A percentile compares a stretch with the other conserved stretches of the same genome.
Evolutionary conservation across 306 rosid species (phyloP).

Genomic region (Acacia acuminata): DNA sequence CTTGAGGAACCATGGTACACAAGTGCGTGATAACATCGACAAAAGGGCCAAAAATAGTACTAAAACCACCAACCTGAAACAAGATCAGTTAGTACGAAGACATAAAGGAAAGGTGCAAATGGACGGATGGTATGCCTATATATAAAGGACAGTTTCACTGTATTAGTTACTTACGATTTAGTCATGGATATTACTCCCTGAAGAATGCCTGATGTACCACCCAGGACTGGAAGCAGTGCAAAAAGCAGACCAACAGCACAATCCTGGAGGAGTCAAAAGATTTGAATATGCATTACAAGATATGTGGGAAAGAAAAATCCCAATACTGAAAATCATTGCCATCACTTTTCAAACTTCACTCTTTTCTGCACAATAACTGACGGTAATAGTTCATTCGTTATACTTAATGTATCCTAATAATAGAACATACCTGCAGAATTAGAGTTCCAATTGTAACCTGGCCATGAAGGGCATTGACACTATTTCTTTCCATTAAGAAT

Average conservation of each 20-base stretch:
- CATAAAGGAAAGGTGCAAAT: slow-evolving; percentile 8
- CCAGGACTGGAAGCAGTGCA: slow-evolving; percentile 93
- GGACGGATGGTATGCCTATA: not conserved
- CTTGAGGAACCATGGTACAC: slow-evolving; percentile 90
- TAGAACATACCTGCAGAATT: slow-evolving; percentile 71
- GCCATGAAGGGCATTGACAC: slow-evolving; percentile 82
- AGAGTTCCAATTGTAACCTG: slow-evolving; percentile 94
- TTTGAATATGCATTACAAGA: slow-evolving; percentile 27
- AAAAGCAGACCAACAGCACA: slow-evolving; percentile 97
- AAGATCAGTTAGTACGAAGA: slow-evolving; percentile 24
- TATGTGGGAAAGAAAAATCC: not conserved
- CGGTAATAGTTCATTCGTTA: not conserved
- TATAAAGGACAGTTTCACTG: not conserved
- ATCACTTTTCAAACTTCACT: not conserved
- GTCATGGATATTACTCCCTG: slow-evolving; percentile 86
- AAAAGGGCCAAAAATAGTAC: slow-evolving; percentile 68
- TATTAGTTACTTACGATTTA: slow-evolving; percentile 68
- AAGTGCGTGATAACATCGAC: slow-evolving; percentile 76
- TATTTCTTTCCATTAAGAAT: slow-evolving; percentile 89
- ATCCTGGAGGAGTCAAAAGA: slow-evolving; percentile 67
- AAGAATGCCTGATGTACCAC: slow-evolving; percentile 92
- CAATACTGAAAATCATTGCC: slow-evolving; percentile 2
- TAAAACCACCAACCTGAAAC: slow-evolving; percentile 75
- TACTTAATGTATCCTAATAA: slow-evolving; percentile 1
- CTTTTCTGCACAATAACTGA: slow-evolving; percentile 17